Evolutionary conservation across 139 green algal genomes (phyloP), one percentile per base, ranked within the genome.

Genomic region (Asterochloris erici): DNA sequence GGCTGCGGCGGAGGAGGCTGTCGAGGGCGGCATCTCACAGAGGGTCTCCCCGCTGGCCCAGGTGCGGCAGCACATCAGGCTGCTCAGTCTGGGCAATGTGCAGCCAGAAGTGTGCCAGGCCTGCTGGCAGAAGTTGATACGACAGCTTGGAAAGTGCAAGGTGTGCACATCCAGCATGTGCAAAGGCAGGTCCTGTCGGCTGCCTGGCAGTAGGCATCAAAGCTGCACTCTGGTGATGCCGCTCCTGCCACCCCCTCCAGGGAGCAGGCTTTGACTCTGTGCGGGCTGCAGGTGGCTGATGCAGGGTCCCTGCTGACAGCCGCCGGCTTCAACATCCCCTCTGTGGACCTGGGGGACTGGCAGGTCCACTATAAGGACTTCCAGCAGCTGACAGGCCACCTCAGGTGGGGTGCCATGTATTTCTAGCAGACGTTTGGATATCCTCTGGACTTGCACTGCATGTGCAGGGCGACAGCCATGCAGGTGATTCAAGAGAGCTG

Each of bases 331-430:
- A 77, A 76, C 16, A 89, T 97, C n/a, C 92, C 94, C 0, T 84
- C 91, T 0, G 94, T 97, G 11, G 94, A 97, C 77, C 86, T 95
- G 21, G 94, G 97, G 79, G 88, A 94, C 0, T 81, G 97, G 19
- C 85, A 79, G 21, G 87, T 97, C 24, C 75, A 86, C 11, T 95
- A 96, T 86, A 80, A 74, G 10, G 84, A 89, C 77, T 63, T 82
- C 0, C 15, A 89, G 14, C 78, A 92, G 24, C 81, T 96, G 47
- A 83, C 96, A 23, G 63, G 88, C n/a, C 93, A 96, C 76, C 81
- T 96, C 27, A 75, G 91, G 73, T 86, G 27, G 11, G 38, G 11
- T 74, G 23, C 14, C n/a, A 10, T 11, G 19, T 76, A n/a, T 19
- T 19, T 38, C 9, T 76, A 38, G 6, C 70, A 54, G 70, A 23